These are phyloP conservation scores for Aspergillus alliaceus DNA, from an alignment of 2,329 filamentous ascomycete genomes.

Conservation along the genomic window DNA sequence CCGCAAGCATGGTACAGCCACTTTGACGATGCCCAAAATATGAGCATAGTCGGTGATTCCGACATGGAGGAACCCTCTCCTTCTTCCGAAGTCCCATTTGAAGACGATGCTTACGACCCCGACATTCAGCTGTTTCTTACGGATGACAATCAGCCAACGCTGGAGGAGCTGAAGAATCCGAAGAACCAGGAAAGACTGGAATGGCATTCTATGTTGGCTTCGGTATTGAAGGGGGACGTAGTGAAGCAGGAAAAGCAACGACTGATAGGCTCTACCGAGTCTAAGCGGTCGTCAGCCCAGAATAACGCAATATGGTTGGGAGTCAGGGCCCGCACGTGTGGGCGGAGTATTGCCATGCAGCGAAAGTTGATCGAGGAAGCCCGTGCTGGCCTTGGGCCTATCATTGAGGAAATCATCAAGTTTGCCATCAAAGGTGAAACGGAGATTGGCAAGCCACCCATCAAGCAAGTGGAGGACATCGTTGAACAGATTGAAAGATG, in stretches of 20 bases:
- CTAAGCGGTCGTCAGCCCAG: conserved; percentile 68
- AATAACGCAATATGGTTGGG: conserved; percentile 82
- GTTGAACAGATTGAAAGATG: conserved; percentile 88
- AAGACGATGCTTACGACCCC: conserved; percentile 81
- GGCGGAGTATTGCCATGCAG: conserved; percentile 80
- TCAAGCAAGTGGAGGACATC: conserved; percentile 86
- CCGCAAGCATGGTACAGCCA: conserved; percentile 69
- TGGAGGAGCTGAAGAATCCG: conserved; percentile 86
- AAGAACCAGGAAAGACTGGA: conserved; percentile 87
- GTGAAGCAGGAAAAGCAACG: conserved; percentile 98
- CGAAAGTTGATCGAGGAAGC: conserved; percentile 84
- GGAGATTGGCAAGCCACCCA: conserved; percentile 82
- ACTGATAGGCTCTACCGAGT: conserved; percentile 76
- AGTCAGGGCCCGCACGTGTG: conserved; percentile 78
- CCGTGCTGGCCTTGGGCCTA: conserved; percentile 68
- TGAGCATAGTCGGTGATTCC: conserved; percentile 71
- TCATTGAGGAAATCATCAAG: conserved; percentile 83
- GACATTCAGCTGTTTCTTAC: conserved; percentile 92
- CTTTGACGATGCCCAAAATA: conserved; percentile 62
- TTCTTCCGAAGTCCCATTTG: conserved; percentile 77
- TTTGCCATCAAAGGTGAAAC: conserved; percentile 94
- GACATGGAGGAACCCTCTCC: conserved; percentile 91
- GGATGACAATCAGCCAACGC: conserved; percentile 81
- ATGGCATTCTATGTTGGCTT: conserved; percentile 97
- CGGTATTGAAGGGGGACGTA: conserved; percentile 92